A percentile compares a stretch with the other conserved stretches of the same genome.
Conservation (phyloP, 2,329 filamentous ascomycete genomes). For the Dothistroma pini region DNA sequence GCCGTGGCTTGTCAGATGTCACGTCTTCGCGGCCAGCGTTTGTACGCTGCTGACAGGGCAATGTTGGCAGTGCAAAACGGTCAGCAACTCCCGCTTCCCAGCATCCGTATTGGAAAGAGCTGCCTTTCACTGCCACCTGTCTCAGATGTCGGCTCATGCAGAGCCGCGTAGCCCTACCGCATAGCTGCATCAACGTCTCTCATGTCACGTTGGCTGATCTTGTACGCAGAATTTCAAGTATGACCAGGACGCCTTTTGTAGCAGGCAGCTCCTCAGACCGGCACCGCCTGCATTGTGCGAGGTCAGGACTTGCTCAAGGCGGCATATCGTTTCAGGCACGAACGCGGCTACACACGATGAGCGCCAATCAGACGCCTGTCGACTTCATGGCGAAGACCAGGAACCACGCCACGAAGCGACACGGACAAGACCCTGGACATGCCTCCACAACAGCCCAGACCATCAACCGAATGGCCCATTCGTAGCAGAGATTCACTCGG, state of each 20-base stretch:
- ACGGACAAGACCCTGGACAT: background rate
- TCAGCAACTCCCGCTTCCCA: background rate
- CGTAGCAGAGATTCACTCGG: background rate
- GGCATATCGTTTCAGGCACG: conserved; percentile 2
- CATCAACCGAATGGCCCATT: background rate
- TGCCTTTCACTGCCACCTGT: conserved; percentile 5
- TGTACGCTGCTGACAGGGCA: no score
- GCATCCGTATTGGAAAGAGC: background rate
- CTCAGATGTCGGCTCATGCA: background rate
- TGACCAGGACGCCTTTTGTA: conserved; percentile 13
- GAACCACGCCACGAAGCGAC: background rate
- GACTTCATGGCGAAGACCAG: background rate
- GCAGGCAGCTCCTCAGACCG: conserved; percentile 3
- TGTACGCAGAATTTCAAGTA: background rate
- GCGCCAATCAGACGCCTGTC: background rate
- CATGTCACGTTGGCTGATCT: conserved; percentile 6
- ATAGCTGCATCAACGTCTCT: conserved; percentile 2
- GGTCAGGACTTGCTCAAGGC: background rate
- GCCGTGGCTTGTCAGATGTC: background rate
- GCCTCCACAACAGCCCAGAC: background rate
- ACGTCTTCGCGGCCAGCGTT: background rate
- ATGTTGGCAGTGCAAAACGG: background rate
- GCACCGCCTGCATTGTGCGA: background rate
- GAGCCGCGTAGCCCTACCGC: conserved; percentile 4
- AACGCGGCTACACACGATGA: background rate